Evolutionary conservation across 805 yeast genomes (phyloP), one percentile per base, ranked within the genome.

Genomic region (Lipomyces anomalus): DNA sequence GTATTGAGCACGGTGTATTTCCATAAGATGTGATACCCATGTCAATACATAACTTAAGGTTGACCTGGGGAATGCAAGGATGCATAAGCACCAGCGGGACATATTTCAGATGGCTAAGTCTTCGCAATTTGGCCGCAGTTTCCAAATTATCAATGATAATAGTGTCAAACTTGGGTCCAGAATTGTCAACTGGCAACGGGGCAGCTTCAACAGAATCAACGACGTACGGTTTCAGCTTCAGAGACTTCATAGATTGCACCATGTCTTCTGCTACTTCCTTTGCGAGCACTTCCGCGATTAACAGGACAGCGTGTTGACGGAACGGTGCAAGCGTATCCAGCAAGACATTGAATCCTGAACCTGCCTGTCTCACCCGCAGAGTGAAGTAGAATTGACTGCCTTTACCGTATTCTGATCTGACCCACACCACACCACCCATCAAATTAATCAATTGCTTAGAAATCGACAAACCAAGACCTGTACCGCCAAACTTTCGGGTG

Each of bases 391-490:
- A 86, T 58, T 82, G 80, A 2, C 94, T 84, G 1, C 95, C 95
- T 57, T 75, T 71, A 22, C 90, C 92, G 60, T 79, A 84, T 49
- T 73, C 74, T 0, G 94, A 84, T 20, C 84, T 77, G 22, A 87
- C 95, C 95, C 95, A 85, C 51, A 86, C 85, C 53, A 83, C 90
- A 61, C 95, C 95, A 35, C 95, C 95, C 95, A 87, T 86, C 53
- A 86, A 72, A 59, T 84, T 89, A 59, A 87, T 86, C 56, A 86
- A 73, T 58, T 85, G 87, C 63, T 84, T 85, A 6, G 95, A 87
- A 63, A 86, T 86, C 2, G 94, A 84, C 45, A 86, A 71, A 16
- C 95, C 95, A 38, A 86, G 71, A 53, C 95, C 95, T 2, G 95
- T 87, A 59, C 95, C 95, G 58, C 95, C 95, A 62, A 86, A 87